These are phyloP conservation scores for Candida awuae DNA, from an alignment of 805 yeast species.

Conservation along the genomic window DNA sequence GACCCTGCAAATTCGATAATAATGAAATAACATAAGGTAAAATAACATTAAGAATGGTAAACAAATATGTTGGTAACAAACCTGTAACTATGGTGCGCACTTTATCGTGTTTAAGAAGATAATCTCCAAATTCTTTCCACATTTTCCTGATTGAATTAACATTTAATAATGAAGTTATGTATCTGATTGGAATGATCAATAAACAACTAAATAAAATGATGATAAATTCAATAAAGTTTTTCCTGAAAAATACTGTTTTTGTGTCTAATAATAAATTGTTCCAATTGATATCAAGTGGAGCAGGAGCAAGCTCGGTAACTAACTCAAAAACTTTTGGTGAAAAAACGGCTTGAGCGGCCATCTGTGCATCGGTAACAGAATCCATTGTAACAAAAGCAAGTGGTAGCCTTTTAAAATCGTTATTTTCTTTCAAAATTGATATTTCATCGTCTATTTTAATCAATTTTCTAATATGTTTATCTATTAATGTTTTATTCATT, in stretches of 20 bases:
- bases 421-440: slow-evolving; percentile 22
- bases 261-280: slow-evolving; percentile 38
- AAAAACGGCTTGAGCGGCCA: slow-evolving; percentile 93
- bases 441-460: slow-evolving; percentile 34
- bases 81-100: slow-evolving; percentile 51
- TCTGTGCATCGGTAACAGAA: slow-evolving; percentile 89
- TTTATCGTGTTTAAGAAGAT: slow-evolving; percentile 42
- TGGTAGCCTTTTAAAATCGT: slow-evolving; percentile 34
- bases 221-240: slow-evolving; percentile 27
- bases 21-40: slow-evolving; percentile 50
- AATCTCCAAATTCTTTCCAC: slow-evolving; percentile 54
- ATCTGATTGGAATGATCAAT: slow-evolving; percentile 47
- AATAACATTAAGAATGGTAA: slow-evolving; percentile 43
- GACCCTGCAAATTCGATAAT: slow-evolving; percentile 44
- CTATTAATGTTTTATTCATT: slow-evolving; percentile 27
- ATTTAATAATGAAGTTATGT: slow-evolving; percentile 49
- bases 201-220: slow-evolving; percentile 44
- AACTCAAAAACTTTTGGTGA: slow-evolving; percentile 84
- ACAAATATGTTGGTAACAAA: slow-evolving; percentile 52
- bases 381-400: slow-evolving; percentile 83
- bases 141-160: slow-evolving; percentile 46
- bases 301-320: slow-evolving; percentile 84
- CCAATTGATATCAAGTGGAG: slow-evolving; percentile 95
- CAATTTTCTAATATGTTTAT: slow-evolving; percentile 29
- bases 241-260: slow-evolving; percentile 29